phyloP scores from a whole-genome alignment of 495 filamentous ascomycete genomes.

The Penicillium samsonianum region DNA sequence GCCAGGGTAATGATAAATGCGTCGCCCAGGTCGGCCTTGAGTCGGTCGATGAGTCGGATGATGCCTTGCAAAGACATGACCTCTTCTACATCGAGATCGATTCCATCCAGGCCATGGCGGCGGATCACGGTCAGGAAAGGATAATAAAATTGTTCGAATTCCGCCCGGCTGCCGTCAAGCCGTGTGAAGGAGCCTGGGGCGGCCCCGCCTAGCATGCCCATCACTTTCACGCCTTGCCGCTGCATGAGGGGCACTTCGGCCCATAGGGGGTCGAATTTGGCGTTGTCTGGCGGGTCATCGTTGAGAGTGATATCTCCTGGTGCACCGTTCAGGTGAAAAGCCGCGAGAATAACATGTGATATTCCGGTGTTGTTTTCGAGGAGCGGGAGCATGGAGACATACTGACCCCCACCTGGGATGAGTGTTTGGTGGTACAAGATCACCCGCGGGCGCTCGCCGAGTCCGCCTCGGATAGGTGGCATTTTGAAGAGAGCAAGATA shows the following conservation, averaged over 20 bases:
- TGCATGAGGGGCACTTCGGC: constrained; percentile 67
- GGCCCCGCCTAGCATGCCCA: constrained; percentile 84
- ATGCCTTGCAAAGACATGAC: constrained; percentile 69
- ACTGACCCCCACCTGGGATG: constrained; percentile 50
- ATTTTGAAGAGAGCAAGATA: constrained; percentile 17
- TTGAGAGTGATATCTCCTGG: constrained; percentile 68
- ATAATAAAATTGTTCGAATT: constrained; percentile 68
- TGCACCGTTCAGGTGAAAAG: constrained; percentile 73
- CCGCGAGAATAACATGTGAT: constrained; percentile 77
- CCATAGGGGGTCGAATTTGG: constrained; percentile 64
- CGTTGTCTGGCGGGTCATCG: constrained; percentile 63
- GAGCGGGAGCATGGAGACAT: constrained; percentile 71
- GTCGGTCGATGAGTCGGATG: constrained; percentile 66
- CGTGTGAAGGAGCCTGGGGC: constrained; percentile 68
- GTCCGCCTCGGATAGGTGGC: constrained; percentile 36
- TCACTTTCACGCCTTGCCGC: constrained; percentile 63
- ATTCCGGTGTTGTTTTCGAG: constrained; percentile 57
- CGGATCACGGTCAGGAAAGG: constrained; percentile 62
- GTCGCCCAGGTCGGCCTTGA: constrained; percentile 70
- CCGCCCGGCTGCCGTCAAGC: constrained; percentile 56
- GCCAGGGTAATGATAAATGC: constrained; percentile 75
- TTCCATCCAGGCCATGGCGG: constrained; percentile 60
- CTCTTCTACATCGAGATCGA: constrained; percentile 88
- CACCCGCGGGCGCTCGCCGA: constrained; percentile 44
- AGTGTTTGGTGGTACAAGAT: constrained; percentile 77